These are phyloP conservation scores for Iris pallida DNA, from an alignment of 116 monocot species.

Conservation along the genomic window DNA sequence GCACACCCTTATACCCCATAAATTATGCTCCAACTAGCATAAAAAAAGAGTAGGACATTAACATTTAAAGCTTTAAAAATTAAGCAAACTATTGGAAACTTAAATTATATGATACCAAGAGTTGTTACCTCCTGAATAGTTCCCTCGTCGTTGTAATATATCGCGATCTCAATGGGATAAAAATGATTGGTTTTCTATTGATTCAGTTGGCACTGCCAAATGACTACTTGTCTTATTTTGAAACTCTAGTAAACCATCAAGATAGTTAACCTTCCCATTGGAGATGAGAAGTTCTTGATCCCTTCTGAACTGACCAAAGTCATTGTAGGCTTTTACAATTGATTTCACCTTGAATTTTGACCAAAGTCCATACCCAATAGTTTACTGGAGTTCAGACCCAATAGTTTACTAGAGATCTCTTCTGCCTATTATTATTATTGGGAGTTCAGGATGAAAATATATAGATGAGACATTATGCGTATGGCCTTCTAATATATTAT, in stretches of 20 bases:
- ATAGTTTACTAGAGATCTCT: too few relatives aligned
- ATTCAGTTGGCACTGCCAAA: not conserved
- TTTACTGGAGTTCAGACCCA: too few relatives aligned
- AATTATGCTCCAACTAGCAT: not conserved
- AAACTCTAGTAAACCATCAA: conserved; percentile 22
- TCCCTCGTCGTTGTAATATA: conserved; percentile 15
- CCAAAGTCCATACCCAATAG: too few relatives aligned
- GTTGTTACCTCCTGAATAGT: conserved; percentile 6
- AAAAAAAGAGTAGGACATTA: not conserved
- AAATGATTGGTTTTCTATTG: not conserved
- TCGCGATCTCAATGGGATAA: conserved; percentile 17
- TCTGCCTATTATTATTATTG: conserved; percentile 47
- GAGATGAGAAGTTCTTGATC: conserved; percentile 28
- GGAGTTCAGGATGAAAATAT: too few relatives aligned
- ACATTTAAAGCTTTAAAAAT: not conserved
- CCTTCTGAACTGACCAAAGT: conserved; percentile 17
- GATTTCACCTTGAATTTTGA: conserved; percentile 16
- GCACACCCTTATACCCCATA: too few relatives aligned
- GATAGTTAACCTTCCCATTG: conserved; percentile 20
- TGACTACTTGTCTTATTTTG: not conserved
- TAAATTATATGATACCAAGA: not conserved
- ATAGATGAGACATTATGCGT: too few relatives aligned
- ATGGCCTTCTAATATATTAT: too few relatives aligned
- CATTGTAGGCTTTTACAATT: conserved; percentile 7
- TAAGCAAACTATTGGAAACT: not conserved